phyloP scores from a whole-genome alignment of 2,329 filamentous ascomycete species.

The Emmonsiellopsis sp. region DNA sequence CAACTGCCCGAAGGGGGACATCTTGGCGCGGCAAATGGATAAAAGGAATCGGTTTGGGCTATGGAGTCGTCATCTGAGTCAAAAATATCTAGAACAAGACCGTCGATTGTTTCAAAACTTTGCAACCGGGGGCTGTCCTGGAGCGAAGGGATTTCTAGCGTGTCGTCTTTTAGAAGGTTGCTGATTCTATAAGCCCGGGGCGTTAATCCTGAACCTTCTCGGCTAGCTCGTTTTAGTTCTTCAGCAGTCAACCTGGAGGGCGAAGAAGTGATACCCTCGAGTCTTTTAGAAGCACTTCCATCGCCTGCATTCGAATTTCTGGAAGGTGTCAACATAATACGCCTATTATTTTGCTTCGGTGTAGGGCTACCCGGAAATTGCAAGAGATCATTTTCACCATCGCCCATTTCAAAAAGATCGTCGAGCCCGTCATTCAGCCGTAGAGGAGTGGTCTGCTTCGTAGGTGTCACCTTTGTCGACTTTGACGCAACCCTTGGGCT shows the following conservation, averaged over 20 bases:
- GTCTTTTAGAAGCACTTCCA: constrained; percentile 15
- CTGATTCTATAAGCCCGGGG: constrained; percentile 18
- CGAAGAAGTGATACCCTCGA: constrained; percentile 16
- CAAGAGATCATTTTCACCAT: constrained; percentile 37
- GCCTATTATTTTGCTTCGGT: constrained; percentile 46
- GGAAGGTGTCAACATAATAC: constrained; percentile 29
- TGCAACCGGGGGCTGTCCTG: constrained; percentile 18
- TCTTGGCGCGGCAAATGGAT: constrained; percentile 20
- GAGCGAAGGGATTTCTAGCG: constrained; percentile 14
- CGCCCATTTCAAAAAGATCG: constrained; percentile 58
- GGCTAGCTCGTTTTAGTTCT: constrained; percentile 26
- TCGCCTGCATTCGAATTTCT: constrained; percentile 13
- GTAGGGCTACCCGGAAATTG: constrained; percentile 47
- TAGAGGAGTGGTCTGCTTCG: constrained; percentile 51
- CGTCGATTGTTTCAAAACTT: constrained; percentile 24
- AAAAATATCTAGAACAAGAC: constrained; percentile 31
- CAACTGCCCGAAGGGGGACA: constrained; percentile 20
- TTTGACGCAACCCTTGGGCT: constrained; percentile 29
- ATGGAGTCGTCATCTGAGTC: constrained; percentile 20
- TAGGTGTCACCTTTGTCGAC: constrained; percentile 33
- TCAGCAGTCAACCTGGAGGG: constrained; percentile 26
- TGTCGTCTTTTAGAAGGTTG: constrained; percentile 16
- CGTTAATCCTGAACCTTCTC: constrained; percentile 11
- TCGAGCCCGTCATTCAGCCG: constrained; percentile 45
- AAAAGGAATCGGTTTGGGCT: constrained; percentile 19